Conservation (phyloP, 2,329 filamentous ascomycete species). For the Microcyclospora tardicrescens region DNA sequence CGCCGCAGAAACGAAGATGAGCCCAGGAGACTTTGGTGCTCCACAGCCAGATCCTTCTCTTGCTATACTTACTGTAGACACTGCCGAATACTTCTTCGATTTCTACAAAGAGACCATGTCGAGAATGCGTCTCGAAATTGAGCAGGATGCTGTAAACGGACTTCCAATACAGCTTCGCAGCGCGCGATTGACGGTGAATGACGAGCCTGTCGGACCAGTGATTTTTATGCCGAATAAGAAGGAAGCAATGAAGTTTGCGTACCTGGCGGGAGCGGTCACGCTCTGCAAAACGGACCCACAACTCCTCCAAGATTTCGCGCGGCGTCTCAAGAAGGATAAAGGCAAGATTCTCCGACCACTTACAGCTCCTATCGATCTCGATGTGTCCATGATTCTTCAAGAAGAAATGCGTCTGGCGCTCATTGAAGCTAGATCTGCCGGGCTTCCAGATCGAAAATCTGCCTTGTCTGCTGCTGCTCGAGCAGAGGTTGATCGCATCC, state of each 20-base stretch:
- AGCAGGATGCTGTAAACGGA: slow-evolving; percentile 5
- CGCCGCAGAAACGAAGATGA: slow-evolving; percentile 17
- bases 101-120: slow-evolving; percentile 17
- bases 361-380: slow-evolving; percentile 14
- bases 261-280: slow-evolving; percentile 25
- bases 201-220: slow-evolving; percentile 14
- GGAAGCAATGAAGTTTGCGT: slow-evolving; percentile 22
- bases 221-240: slow-evolving; percentile 23
- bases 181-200: slow-evolving; percentile 20
- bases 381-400: slow-evolving; percentile 19
- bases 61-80: slow-evolving; percentile 24
- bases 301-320: slow-evolving; percentile 22
- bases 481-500: too few species aligned
- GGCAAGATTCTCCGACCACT: slow-evolving; percentile 22
- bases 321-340: slow-evolving; percentile 18
- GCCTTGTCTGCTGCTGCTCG: slow-evolving; percentile 2
- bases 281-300: slow-evolving; percentile 22
- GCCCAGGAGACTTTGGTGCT: neutral
- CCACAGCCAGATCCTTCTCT: slow-evolving; percentile 15
- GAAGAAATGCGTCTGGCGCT: slow-evolving; percentile 26
- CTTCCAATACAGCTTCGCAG: slow-evolving; percentile 2
- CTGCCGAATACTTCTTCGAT: slow-evolving; percentile 26
- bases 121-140: slow-evolving; percentile 11
- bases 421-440: slow-evolving; percentile 20
- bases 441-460: slow-evolving; percentile 21